Base-by-base conservation (phyloP, 1,284 basidiomycete species). In the Tremellales sp. region DNA sequence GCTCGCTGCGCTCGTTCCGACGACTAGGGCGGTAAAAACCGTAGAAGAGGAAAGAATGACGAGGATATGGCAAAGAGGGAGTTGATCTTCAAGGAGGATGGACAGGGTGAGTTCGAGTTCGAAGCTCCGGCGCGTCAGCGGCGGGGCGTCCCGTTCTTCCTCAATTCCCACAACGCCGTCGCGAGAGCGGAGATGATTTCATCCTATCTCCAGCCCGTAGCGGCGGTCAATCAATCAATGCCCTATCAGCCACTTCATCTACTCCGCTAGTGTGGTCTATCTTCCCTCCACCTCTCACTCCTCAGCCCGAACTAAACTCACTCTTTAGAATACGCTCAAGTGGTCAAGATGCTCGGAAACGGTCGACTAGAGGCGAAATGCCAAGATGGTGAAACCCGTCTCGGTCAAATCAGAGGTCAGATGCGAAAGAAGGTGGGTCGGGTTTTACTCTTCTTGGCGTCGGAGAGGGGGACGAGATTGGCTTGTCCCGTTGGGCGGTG, bases 21-120 rank as follows among this genome's bases (percentile, higher is more conserved):
- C 17, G 13, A 10, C 45, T 42, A 98, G 90, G 94, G 96, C 74
- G 96, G 96, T 60, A 98, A 99, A 82, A 98, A 98, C 79, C 85
- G 96, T 77, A 84, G 94, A 81, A 84, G 94, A 79, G 94, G 94
- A 83, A 99, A 98, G 84, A 97, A 97, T 79, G 94, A 98, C 78
- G 94, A 92, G 77, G 91, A 97, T 58, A 87, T 88, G 60, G 91
- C 97, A 79, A 98, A 97, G 81, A 87, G 96, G 66, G 96, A 99
- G 76, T 83, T 98, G 43, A 91, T 97, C 44, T 97, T 98, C 82
- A 89, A 91, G 69, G 94, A 98, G 75, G 96, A 98, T 68, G 94
- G 94, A 13, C 96, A 99, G 77, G 81, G 81, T 82, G 48, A 47
- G 76, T 74, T 4, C 8, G 21, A 24, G 19, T 43, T 31, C 29